Evolutionary conservation across 441 rosid species (phyloP), one percentile per base, ranked within the genome.

Genomic region (Erysimum pusillum): DNA sequence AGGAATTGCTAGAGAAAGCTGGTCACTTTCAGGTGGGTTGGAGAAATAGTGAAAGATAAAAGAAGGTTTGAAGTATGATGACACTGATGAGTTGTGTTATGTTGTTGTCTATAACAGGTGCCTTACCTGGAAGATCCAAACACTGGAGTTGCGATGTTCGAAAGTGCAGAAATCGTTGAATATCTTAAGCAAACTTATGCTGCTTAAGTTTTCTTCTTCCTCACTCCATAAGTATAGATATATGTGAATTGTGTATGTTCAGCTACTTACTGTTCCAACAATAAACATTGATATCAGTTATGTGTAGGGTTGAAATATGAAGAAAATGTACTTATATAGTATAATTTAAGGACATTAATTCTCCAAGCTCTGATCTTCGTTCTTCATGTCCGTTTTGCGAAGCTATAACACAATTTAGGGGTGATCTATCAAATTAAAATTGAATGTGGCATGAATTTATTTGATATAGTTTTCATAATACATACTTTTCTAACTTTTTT

Each of bases 81-180:
- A 57, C 9, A 46, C 61, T 73, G 7, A 46, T 71, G 17, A 9
- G 45, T 56, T 69, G 25, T 69, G 13, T 51, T 38, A 49, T 32
- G 64, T 35, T 75, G 2, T 31, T 48, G 31, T 49, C 15, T 45
- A 58, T 28, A 32, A 38, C 83, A 90, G 96, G 96, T 84, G 35
- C 96, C 96, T 48, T 88, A 87, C 81, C 62, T 90, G 38, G 91
- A 88, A 81, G 95, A 90, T 80, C 91, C 92, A 70, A 90, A 90
- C 80, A 90, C 95, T 42, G 95, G 93, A 66, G 80, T 78, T 7
- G 73, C 73, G 1, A 86, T 89, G 93, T 89, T 89, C 74, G 93
- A 77, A 68, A 77, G 93, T 78, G 96, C 93, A 44, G 93, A 89
- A 41, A 89, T 90, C 12, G 80, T 89, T 31, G 96, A 91, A 46